A percentile compares a stretch with the other conserved stretches of the same genome.
These are phyloP conservation scores for Calonectria montana DNA, from an alignment of 2,329 filamentous ascomycete genomes.

Conservation along the genomic window DNA sequence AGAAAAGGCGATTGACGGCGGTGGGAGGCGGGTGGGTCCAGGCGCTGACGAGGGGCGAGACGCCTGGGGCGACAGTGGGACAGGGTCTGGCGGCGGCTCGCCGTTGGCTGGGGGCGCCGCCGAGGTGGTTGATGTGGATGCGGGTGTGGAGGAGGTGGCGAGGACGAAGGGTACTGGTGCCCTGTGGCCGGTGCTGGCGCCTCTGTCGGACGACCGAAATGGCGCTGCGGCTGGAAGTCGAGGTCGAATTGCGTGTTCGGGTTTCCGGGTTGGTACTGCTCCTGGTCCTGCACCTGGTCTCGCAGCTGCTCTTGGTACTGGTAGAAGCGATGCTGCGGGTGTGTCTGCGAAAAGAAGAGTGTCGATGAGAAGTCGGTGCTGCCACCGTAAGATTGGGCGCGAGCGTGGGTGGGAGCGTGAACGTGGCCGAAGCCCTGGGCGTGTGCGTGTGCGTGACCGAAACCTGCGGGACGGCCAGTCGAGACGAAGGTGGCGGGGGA, in stretches of 20 bases:
- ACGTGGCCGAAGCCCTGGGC: conserved; percentile 1
- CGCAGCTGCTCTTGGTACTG: conserved; percentile 13
- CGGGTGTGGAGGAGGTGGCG: conserved; percentile 33
- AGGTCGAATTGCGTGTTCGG: neutral
- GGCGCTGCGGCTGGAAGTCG: conserved; percentile 11
- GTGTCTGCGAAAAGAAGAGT: neutral
- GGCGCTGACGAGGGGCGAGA: conserved; percentile 41
- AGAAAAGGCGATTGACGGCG: conserved; percentile 45
- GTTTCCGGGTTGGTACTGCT: conserved; percentile 15
- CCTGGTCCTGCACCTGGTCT: conserved; percentile 11
- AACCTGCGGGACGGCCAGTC: conserved; percentile 7
- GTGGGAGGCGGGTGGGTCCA: conserved; percentile 40
- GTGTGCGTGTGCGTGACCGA: conserved; percentile 17
- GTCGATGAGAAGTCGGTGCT: conserved; percentile 15
- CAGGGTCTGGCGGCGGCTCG: conserved; percentile 39
- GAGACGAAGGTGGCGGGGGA: conserved; percentile 4
- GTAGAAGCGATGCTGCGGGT: conserved; percentile 7
- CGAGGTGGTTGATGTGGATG: conserved; percentile 33
- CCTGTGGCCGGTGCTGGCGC: conserved; percentile 4
- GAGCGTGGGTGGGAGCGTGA: conserved; percentile 7
- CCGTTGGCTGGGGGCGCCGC: conserved; percentile 40
- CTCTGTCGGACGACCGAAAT: conserved; percentile 19
- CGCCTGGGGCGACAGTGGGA: conserved; percentile 41
- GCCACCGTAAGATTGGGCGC: conserved; percentile 19
- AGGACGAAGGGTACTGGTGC: conserved; percentile 29